A percentile compares a stretch with the other conserved stretches of the same genome.
Conservation (phyloP, 768 basidiomycete species). For the Leucocoprinus sp. region DNA sequence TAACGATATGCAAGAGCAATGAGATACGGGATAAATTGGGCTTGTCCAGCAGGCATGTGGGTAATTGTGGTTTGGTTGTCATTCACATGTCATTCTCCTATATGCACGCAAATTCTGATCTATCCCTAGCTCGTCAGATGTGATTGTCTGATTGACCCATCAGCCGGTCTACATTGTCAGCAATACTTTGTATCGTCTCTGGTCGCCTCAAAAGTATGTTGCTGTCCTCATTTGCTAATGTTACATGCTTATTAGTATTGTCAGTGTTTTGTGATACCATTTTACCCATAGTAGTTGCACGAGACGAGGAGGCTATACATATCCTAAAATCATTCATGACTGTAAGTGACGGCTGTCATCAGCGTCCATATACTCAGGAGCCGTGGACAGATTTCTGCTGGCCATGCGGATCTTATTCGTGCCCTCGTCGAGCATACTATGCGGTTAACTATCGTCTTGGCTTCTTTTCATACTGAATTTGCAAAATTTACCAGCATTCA, state of each 20-base stretch:
- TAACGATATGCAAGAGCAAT: too few species aligned
- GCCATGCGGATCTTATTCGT: conserved; percentile 32
- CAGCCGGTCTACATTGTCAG: too few species aligned
- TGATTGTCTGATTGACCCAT: too few species aligned
- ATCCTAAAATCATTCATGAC: conserved; percentile 38
- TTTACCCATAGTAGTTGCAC: conserved; percentile 30
- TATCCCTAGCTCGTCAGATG: too few species aligned
- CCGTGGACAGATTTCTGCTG: conserved; percentile 32
- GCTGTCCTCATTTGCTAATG: background rate
- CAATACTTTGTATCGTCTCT: conserved; percentile 35
- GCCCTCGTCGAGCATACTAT: conserved; percentile 30
- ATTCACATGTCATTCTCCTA: too few species aligned
- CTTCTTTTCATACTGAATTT: conserved; percentile 32
- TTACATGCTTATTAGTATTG: background rate
- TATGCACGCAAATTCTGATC: too few species aligned
- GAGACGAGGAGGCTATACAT: conserved; percentile 33
- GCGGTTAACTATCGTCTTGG: conserved; percentile 28
- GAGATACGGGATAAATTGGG: too few species aligned
- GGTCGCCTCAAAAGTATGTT: conserved; percentile 37
- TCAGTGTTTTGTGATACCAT: conserved; percentile 38
- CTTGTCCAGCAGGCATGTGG: too few species aligned
- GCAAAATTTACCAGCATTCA: conserved; percentile 28
- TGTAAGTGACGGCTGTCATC: conserved; percentile 23
- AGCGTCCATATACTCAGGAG: background rate
- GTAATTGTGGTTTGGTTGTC: too few species aligned